Base-by-base conservation (phyloP, 257 asterid genomes). In the Solanum chilense region DNA sequence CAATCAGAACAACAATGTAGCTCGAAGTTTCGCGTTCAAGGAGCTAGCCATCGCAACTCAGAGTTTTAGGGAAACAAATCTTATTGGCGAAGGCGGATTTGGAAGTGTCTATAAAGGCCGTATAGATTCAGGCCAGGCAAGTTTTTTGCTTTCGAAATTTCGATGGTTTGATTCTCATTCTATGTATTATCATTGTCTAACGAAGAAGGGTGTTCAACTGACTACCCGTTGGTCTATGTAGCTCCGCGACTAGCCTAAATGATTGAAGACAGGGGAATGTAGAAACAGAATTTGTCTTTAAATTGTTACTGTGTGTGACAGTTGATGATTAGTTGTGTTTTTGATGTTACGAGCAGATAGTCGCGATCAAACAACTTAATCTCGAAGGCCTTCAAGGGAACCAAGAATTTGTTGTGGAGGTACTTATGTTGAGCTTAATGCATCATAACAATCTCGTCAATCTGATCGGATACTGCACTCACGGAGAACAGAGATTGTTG, bases 11-110 rank as follows among this genome's bases (percentile, higher is more conserved):
- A 91, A 91, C 47, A 91, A 88, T 89, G 93, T 87, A 5, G 99
- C 98, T 9, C 93, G 93, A 12, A 90, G 95, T 90, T 96, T 95
- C 92, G 88, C 97, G 1, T 96, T 95, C 91, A 94, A 91, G 89
- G 99, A 96, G 56, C 98, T 96, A 16, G 95, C 97, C 29, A 78
- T 60, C 80, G 98, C 96, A 3, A 96, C 99, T 23, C 96, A 93
- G 89, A 93, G 94, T 85, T 96, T 96, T 25, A 88, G 91, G 89
- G 95, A 90, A 83, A 89, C 93, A 23, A 96, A 96, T 93, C 89
- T 94, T 93, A 90, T 96, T 5, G 99, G 99, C 15, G 98, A 93
- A 87, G 99, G 98, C 9, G 99, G 99, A 12, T 96, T 94, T 75
- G 99, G 99, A 47, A 90, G 95, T 29, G 99, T 96, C 45, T 96